These are phyloP conservation scores for Ogataea angusta DNA, from an alignment of 805 yeast genomes.

Conservation along the genomic window DNA sequence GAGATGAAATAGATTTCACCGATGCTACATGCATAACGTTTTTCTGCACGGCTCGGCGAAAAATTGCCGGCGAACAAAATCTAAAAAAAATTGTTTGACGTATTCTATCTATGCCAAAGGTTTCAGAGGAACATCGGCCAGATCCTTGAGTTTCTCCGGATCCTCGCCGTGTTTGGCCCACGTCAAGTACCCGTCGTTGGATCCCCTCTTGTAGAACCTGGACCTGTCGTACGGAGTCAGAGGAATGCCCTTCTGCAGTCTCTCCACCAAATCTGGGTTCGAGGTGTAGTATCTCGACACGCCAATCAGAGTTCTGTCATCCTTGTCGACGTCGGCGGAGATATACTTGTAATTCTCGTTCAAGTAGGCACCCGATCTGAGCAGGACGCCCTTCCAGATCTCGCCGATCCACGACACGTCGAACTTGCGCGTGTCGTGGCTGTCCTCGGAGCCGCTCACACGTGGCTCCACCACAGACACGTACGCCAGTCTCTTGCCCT, in stretches of 20 bases:
- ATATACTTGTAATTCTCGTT: conserved; percentile 26
- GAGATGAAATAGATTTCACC: not conserved
- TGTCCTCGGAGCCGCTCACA: conserved; percentile 9
- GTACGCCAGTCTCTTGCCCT: conserved; percentile 27
- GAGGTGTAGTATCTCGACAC: conserved; percentile 39
- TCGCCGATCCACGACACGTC: conserved; percentile 22
- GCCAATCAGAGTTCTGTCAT: conserved; percentile 45
- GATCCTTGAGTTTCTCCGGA: conserved; percentile 5
- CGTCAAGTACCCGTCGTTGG: conserved; percentile 18
- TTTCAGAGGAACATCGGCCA: conserved; percentile 10
- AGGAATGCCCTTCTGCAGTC: conserved; percentile 36
- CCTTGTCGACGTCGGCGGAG: conserved; percentile 22
- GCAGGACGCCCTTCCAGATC: conserved; percentile 35
- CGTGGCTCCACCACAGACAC: conserved; percentile 34
- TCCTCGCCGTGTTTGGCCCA: conserved; percentile 20
- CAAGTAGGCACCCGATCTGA: conserved; percentile 24
- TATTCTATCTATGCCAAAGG: conserved; percentile 13
- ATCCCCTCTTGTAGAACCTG: conserved; percentile 36
- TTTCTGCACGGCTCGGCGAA: not conserved
- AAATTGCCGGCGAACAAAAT: not conserved
- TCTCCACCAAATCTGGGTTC: conserved; percentile 42
- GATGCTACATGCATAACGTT: not conserved
- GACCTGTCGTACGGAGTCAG: conserved; percentile 41
- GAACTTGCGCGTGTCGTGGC: conserved; percentile 2
- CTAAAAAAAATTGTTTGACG: not conserved